Percentiles rank a stretch among this genome's conserved stretches.
These are phyloP conservation scores for Penicillium sp. DNA, from an alignment of 2,329 filamentous ascomycete species.

Conservation along the genomic window DNA sequence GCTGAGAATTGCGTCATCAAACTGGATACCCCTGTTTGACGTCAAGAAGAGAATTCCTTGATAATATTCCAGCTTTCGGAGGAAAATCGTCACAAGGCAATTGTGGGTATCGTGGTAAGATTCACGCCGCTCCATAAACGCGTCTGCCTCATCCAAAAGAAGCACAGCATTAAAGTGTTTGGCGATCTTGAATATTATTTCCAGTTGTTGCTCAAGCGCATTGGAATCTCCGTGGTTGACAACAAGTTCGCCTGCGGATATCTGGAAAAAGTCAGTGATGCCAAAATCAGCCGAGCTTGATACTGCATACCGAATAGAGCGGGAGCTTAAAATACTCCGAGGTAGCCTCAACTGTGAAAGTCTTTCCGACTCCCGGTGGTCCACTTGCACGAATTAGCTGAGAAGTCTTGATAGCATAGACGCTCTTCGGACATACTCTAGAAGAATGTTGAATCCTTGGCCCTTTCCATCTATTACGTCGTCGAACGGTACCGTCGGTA, in stretches of 20 bases:
- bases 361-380: constrained; percentile 11
- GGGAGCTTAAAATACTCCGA: background rate
- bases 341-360: background rate
- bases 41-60: constrained; percentile 7
- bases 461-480: constrained; percentile 42
- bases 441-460: constrained; percentile 15
- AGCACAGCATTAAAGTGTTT: background rate
- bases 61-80: constrained; percentile 4
- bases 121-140: constrained; percentile 2
- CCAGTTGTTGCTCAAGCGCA: background rate
- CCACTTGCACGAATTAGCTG: constrained; percentile 5
- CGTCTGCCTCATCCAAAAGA: constrained; percentile 7
- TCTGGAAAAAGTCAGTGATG: background rate
- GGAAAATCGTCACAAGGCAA: constrained; percentile 1
- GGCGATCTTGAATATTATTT: background rate
- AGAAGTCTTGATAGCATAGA: background rate
- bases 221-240: background rate
- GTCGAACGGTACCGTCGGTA: constrained; percentile 30
- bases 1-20: constrained; percentile 1
- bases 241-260: constrained; percentile 2
- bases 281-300: background rate
- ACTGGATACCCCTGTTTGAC: background rate
- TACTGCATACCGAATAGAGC: constrained; percentile 2
- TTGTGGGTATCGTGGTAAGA: background rate
- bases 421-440: background rate